These are phyloP conservation scores for Zygotorulaspora mrakii DNA, from an alignment of 1,139 yeast genomes.

Conservation along the genomic window DNA sequence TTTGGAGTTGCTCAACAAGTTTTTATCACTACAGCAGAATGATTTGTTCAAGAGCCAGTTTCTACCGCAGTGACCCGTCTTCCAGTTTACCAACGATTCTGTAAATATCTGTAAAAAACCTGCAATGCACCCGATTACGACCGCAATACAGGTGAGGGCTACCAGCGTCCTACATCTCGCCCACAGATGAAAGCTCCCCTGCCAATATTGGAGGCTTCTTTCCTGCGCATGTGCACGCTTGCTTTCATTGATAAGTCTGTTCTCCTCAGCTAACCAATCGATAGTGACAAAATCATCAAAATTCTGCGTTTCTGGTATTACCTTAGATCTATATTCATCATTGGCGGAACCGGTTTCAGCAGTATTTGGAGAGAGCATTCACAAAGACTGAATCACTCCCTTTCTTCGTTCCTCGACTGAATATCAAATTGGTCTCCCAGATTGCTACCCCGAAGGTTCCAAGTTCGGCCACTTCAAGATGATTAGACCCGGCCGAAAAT, in stretches of 20 bases:
- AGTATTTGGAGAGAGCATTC: not conserved
- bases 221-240: slow-evolving; percentile 1
- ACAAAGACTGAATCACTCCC: no score
- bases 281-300: slow-evolving; percentile 64
- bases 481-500: no score
- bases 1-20: slow-evolving; percentile 37
- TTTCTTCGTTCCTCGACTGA: no score
- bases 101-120: slow-evolving; percentile 77
- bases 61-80: slow-evolving; percentile 70
- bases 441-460: no score
- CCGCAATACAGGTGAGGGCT: slow-evolving; percentile 69
- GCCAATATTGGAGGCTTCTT: slow-evolving; percentile 29
- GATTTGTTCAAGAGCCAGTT: slow-evolving; percentile 68
- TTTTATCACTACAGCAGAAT: slow-evolving; percentile 75
- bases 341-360: not conserved
- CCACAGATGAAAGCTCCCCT: slow-evolving; percentile 30
- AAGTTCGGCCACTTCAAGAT: no score
- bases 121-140: slow-evolving; percentile 75
- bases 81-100: slow-evolving; percentile 77
- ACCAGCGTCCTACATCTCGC: slow-evolving; percentile 65
- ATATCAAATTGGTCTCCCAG: no score
- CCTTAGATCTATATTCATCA: slow-evolving; percentile 9
- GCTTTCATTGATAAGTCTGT: slow-evolving; percentile 25
- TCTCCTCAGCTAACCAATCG: slow-evolving; percentile 82
- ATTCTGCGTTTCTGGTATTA: slow-evolving; percentile 37